phyloP scores from a whole-genome alignment of 2,329 filamentous ascomycete genomes.

The Fusarium sp. region DNA sequence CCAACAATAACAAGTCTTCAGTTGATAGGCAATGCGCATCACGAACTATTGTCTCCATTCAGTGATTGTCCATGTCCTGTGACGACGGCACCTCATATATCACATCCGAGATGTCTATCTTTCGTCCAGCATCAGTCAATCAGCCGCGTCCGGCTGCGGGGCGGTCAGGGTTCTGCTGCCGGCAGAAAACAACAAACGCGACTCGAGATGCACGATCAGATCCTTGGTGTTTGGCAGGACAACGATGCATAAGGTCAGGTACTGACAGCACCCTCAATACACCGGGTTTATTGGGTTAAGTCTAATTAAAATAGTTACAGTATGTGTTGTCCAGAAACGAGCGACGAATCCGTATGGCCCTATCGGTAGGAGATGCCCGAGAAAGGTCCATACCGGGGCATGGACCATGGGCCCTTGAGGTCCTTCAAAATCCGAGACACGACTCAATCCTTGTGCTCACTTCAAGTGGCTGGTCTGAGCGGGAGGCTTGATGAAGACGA shows the following conservation, averaged over 20 bases:
- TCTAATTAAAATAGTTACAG: constrained; percentile 9
- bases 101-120: constrained; percentile 23
- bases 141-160: constrained; percentile 17
- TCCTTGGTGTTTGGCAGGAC: constrained; percentile 37
- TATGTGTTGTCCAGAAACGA: not conserved
- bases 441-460: constrained; percentile 23
- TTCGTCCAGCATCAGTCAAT: constrained; percentile 32
- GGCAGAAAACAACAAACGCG: constrained; percentile 33
- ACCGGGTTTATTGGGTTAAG: constrained; percentile 7
- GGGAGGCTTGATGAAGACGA: constrained; percentile 25
- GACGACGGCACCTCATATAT: constrained; percentile 13
- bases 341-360: constrained; percentile 24
- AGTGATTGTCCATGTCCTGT: constrained; percentile 7
- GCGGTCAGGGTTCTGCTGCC: constrained; percentile 1
- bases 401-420: constrained; percentile 22
- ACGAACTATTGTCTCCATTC: not conserved
- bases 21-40: not conserved
- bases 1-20: constrained; percentile 1
- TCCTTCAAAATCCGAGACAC: constrained; percentile 32
- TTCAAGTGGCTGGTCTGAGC: constrained; percentile 24
- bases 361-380: constrained; percentile 36
- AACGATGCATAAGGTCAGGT: constrained; percentile 27
- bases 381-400: constrained; percentile 12
- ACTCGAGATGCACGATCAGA: constrained; percentile 21
- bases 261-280: constrained; percentile 13